Evolutionary conservation across 1,284 basidiomycete species (phyloP), one percentile per base, ranked within the genome.

Genomic region (Irpex rosettiformis): DNA sequence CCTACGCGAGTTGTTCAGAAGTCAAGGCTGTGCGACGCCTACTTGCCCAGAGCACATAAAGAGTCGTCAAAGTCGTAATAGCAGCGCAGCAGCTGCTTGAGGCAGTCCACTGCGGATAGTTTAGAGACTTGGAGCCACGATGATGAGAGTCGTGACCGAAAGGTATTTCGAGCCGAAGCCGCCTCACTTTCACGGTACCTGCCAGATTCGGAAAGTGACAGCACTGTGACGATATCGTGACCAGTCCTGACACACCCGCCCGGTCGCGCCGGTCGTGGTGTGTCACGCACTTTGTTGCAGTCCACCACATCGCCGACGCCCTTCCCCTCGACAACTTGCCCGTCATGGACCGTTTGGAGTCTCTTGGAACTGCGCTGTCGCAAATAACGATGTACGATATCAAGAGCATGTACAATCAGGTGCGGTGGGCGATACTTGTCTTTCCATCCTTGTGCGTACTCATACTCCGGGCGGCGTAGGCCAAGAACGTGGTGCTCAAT

Each of bases 321-420:
- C 37, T 55, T 40, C 59, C n/a, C n/a, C n/a, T n/a, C n/a, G n/a
- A n/a, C n/a, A n/a, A n/a, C n/a, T n/a, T n/a, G 58, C 65, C 48
- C 65, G 58, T 64, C 67, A 75, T 74, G 73, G 73, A 75, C 52
- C 72, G 72, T 43, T 54, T 93, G 59, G 89, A 92, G 72, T 79
- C 84, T 4, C 78, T 93, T 45, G 78, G 86, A 55, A 85, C 70
- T 66, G 79, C 84, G 40, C 72, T 93, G 64, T 89, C 89, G 43
- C 85, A 87, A 69, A 79, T 94, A 61, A 89, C 91, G 1, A 75
- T 97, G 70, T 98, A 98, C 76, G 94, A 98, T 72, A 81, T 98
- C 73, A 97, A 96, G 78, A 85, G 84, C 67, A 90, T 93, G 84
- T 96, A 96, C 78, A 94, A 89, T 68, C 93, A 96, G 84, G 94